A percentile compares a stretch with the other conserved stretches of the same genome.
phyloP scores from a whole-genome alignment of 23 red algal species.

The Chondrus crispus region DNA sequence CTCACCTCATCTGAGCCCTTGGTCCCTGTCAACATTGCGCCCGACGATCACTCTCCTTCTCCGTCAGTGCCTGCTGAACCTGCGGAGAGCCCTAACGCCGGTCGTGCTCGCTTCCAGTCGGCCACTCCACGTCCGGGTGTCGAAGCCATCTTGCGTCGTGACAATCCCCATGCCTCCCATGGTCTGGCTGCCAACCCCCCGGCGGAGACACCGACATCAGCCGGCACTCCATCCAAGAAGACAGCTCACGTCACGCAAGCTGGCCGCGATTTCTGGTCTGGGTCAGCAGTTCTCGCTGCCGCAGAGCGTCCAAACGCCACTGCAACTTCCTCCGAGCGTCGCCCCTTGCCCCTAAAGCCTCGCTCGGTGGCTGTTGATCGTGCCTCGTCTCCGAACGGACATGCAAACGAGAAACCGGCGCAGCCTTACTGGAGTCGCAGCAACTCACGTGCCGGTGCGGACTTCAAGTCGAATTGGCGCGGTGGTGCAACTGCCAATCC shows the following conservation, averaged over 20 bases:
- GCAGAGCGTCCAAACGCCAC: conserved; percentile 51
- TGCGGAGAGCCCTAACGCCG: not conserved
- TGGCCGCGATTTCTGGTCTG: conserved; percentile 71
- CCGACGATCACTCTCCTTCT: conserved; percentile 42
- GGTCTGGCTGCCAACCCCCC: not conserved
- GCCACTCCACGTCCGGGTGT: conserved; percentile 54
- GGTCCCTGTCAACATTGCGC: conserved; percentile 64
- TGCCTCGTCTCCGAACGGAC: conserved; percentile 32
- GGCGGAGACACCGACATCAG: conserved; percentile 3
- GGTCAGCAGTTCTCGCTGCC: conserved; percentile 50
- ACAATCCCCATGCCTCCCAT: not conserved
- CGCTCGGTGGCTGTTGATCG: conserved; percentile 39
- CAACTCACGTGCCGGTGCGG: conserved; percentile 8
- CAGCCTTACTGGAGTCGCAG: conserved; percentile 59
- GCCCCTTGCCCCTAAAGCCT: conserved; percentile 69
- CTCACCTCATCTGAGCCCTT: conserved; percentile 60
- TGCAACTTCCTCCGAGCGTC: conserved; percentile 30
- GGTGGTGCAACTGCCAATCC: conserved; percentile 15
- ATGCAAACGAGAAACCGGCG: conserved; percentile 19
- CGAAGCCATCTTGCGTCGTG: conserved; percentile 67
- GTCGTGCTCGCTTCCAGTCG: conserved; percentile 34
- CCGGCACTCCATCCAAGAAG: conserved; percentile 46
- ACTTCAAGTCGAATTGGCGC: conserved; percentile 58
- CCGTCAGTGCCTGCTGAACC: not conserved
- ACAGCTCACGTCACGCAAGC: conserved; percentile 34